phyloP scores from a whole-genome alignment of 345 rosid species.

The Trapa incisa region DNA sequence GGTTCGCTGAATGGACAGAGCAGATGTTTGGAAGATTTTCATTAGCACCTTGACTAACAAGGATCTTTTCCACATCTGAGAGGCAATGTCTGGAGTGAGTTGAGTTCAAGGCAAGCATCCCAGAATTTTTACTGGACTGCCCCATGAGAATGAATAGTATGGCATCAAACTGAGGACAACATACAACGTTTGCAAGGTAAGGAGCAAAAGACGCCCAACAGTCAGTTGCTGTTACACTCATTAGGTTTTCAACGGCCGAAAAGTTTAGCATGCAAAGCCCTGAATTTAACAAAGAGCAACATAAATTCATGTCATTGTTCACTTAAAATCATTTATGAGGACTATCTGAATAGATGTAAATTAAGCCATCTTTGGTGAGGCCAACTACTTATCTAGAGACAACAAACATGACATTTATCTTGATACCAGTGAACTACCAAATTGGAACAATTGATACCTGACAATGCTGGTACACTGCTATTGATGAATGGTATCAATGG shows the following conservation, averaged over 20 bases:
- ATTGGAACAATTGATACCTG: slow-evolving; percentile 21
- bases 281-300: slow-evolving; percentile 13
- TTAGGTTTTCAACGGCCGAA: slow-evolving; percentile 29
- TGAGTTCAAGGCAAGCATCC: slow-evolving; percentile 31
- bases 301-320: neutral
- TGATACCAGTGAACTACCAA: neutral
- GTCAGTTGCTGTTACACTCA: slow-evolving; percentile 37
- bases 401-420: neutral
- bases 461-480: slow-evolving; percentile 28
- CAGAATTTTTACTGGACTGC: slow-evolving; percentile 32
- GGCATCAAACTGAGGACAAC: slow-evolving; percentile 56
- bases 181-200: slow-evolving; percentile 43
- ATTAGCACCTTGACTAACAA: slow-evolving; percentile 42
- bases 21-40: slow-evolving; percentile 25
- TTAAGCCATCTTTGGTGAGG: neutral
- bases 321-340: neutral
- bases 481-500: slow-evolving; percentile 36
- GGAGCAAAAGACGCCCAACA: slow-evolving; percentile 43
- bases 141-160: slow-evolving; percentile 39
- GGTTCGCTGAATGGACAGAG: slow-evolving; percentile 30
- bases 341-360: neutral
- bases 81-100: slow-evolving; percentile 36
- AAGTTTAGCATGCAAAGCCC: slow-evolving; percentile 37
- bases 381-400: neutral
- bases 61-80: slow-evolving; percentile 38